phyloP scores from a whole-genome alignment of 495 filamentous ascomycete genomes.

The Tuber calosporum region DNA sequence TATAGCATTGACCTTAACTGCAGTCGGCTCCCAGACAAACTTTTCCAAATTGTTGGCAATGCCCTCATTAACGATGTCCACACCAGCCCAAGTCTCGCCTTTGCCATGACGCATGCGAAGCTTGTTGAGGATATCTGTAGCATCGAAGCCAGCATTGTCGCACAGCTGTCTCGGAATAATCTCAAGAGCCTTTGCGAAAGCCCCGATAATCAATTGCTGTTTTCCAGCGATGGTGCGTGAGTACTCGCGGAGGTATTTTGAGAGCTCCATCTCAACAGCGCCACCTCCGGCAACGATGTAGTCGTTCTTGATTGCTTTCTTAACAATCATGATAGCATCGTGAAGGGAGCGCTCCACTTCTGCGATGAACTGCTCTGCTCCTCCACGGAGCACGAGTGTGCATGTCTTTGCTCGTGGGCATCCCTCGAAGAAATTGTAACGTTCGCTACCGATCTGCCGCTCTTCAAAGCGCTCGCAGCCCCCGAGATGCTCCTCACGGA shows the following conservation, averaged over 20 bases:
- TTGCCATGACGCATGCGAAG: slow-evolving; percentile 90
- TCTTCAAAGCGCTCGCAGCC: slow-evolving; percentile 89
- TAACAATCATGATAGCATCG: slow-evolving; percentile 99
- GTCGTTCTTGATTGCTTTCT: slow-evolving; percentile 87
- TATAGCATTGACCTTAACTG: slow-evolving; percentile 96
- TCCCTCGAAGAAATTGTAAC: slow-evolving; percentile 96
- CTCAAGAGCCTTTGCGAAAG: slow-evolving; percentile 94
- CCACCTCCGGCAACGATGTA: slow-evolving; percentile 93
- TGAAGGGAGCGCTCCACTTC: slow-evolving; percentile 95
- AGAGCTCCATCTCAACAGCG: slow-evolving; percentile 93
- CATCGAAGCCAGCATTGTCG: slow-evolving; percentile 97
- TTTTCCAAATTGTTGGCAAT: slow-evolving; percentile 83
- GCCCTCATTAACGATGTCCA: slow-evolving; percentile 88
- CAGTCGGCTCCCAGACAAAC: slow-evolving; percentile 93
- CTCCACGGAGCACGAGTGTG: slow-evolving; percentile 88
- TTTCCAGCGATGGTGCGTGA: slow-evolving; percentile 88
- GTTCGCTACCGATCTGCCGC: slow-evolving; percentile 92
- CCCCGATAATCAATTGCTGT: slow-evolving; percentile 95
- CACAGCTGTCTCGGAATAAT: slow-evolving; percentile 93
- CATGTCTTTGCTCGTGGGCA: slow-evolving; percentile 94
- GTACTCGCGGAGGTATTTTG: slow-evolving; percentile 79
- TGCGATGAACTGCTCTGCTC: slow-evolving; percentile 97
- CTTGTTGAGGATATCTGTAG: slow-evolving; percentile 91
- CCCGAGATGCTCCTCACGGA: slow-evolving; percentile 79
- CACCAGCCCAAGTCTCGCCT: slow-evolving; percentile 85